Base-by-base conservation (phyloP, 176 grass and related monocot genomes). In the Cenchrus americanus region DNA sequence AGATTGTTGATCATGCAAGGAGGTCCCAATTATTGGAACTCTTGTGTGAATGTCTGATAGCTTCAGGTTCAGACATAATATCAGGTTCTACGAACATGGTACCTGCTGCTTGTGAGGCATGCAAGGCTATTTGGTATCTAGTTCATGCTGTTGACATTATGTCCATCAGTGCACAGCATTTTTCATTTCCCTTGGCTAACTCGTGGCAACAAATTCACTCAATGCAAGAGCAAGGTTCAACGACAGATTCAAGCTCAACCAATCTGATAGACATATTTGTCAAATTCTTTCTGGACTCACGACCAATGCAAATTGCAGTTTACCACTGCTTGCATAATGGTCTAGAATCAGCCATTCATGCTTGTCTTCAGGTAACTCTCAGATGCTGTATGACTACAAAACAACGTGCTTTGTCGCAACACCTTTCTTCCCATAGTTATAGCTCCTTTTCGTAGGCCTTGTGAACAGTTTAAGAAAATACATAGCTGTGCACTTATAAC, bases 321-420 rank as follows among this genome's bases (percentile, higher is more conserved):
- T 98, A 95, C 66, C 87, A 98, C 82, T 98, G 92, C 73, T 80
- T 95, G 69, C 92, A 93, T 87, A 98, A 92, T 86, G 92, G 95
- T 90, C 53, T 91, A 74, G 92, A 98, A 79, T 98, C 92, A 21
- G 88, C 92, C 59, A 86, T 98, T 17, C 87, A 90, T 85, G 95
- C 95, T 78, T 84, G 88, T 80, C 90, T 98, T 78, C 95, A 98
- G 95, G 92, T 95, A 34, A 89, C 37, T 84, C 24, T 84, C 26
- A 21, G 76, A 52, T 71, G 72, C 60, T 80, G 59, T 58, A 75
- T 90, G 41, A 71, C 55, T 50, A 34, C 50, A 12, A 42, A 77
- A 24, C 32, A 53, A n/a, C 52, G 70, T 3, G 24, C 34, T 71
- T 68, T 82, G 14, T 5, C 14, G 79, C n/a, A n/a, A 26, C 59